Conservation (phyloP, 2,329 filamentous ascomycete species). For the Metarhizium brunneum region DNA sequence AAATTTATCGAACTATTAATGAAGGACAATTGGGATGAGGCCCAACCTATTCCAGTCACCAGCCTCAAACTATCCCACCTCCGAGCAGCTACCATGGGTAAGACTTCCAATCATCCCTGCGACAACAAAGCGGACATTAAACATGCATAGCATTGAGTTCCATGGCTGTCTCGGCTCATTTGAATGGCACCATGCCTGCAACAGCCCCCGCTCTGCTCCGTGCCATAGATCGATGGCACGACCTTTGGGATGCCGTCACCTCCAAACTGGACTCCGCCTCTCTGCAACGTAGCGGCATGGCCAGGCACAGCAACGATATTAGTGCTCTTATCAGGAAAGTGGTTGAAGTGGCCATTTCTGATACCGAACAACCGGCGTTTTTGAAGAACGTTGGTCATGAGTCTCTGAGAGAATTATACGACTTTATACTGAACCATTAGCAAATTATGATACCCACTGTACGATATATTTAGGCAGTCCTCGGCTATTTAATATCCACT, state of each 20-base stretch:
- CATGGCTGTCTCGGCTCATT: constrained; percentile 2
- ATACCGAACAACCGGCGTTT: not conserved
- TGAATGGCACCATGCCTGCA: constrained; percentile 8
- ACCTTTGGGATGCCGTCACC: constrained; percentile 9
- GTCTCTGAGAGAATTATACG: not conserved
- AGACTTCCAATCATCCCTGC: not conserved
- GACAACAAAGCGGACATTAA: not conserved
- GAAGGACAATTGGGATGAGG: not conserved
- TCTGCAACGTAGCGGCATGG: constrained; percentile 3
- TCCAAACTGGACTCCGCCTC: not conserved
- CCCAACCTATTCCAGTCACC: not conserved
- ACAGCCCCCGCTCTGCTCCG: constrained; percentile 7
- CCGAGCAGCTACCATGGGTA: not conserved
- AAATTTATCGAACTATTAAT: not conserved
- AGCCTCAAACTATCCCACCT: not conserved
- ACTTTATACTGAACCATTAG: not conserved
- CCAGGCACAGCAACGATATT: constrained; percentile 7
- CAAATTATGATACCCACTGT: not conserved
- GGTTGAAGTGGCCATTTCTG: constrained; percentile 5
- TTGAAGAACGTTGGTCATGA: not conserved
- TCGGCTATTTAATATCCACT: not conserved
- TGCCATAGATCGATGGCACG: constrained; percentile 12
- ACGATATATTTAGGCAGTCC: not conserved
- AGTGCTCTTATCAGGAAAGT: constrained; percentile 7
- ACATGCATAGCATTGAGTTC: not conserved